Evolutionary conservation across 1,284 basidiomycete genomes (phyloP), one percentile per base, ranked within the genome.

Genomic region (Trametes sp.): DNA sequence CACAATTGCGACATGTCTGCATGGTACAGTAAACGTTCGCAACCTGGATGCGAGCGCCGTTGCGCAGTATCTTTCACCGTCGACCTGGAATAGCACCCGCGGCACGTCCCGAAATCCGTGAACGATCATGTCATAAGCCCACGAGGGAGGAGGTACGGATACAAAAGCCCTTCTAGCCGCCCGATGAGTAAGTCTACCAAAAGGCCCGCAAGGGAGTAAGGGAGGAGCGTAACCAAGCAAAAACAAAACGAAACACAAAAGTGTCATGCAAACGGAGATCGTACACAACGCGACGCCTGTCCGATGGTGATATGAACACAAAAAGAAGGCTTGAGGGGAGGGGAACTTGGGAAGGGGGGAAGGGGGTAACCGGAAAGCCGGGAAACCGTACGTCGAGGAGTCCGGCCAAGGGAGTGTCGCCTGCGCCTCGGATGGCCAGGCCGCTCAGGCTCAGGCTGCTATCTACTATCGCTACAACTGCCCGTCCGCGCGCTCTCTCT

Each of bases 361-460:
- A n/a, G n/a, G 23, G 7, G 26, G 19, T 16, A 41, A 41, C 38
- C 7, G 6, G 19, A n/a, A 16, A 13, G 38, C 14, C 31, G 9
- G 41, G 58, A n/a, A n/a, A n/a, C 49, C 16, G 16, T 19, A n/a
- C 38, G 16, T 41, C 10, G 16, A n/a, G n/a, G n/a, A 41, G 56
- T 59, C 45, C 48, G 52, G 61, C 62, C 62, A 59, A 46, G 49
- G 54, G 61, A 54, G 48, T 38, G 62, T 33, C 62, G 62, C 62
- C 62, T 63, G 62, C 57, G 62, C 57, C 62, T 41, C 53, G 55
- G 62, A 54, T 55, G 61, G 61, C 53, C 62, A 54, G 53, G 53
- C 53, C 19, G n/a, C 41, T 24, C n/a, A n/a, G n/a, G n/a, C n/a
- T n/a, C n/a, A n/a, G n/a, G n/a, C 14, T 24, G 44, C 55, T 57